phyloP scores from a whole-genome alignment of 768 basidiomycete species.

The Collybia nuda region DNA sequence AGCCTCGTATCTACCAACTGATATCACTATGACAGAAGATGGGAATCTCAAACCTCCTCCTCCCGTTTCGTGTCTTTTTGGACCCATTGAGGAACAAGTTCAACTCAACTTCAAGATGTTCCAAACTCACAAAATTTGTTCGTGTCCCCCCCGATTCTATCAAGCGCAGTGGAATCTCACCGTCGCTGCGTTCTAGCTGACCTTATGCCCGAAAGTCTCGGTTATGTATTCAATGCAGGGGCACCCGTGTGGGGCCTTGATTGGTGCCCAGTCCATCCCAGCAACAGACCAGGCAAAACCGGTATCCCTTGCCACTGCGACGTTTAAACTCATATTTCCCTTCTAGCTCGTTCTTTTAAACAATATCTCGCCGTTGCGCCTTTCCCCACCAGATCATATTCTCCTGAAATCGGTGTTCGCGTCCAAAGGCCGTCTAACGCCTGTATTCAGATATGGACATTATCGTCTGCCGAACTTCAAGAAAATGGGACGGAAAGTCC shows the following conservation, averaged over 20 bases:
- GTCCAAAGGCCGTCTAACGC: slow-evolving; percentile 53
- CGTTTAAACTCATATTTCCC: background rate
- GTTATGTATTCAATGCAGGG: slow-evolving; percentile 82
- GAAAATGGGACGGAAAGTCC: background rate
- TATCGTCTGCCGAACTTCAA: slow-evolving; percentile 21
- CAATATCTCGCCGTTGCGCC: slow-evolving; percentile 88
- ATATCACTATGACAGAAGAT: slow-evolving; percentile 47
- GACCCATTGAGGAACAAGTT: slow-evolving; percentile 57
- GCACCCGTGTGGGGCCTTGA: slow-evolving; percentile 90
- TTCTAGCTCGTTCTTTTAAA: slow-evolving; percentile 49
- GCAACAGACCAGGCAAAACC: slow-evolving; percentile 52
- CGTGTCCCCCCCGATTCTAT: background rate
- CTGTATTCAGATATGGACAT: slow-evolving; percentile 88
- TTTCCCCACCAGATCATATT: slow-evolving; percentile 62
- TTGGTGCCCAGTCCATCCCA: slow-evolving; percentile 83
- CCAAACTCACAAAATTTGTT: slow-evolving; percentile 58
- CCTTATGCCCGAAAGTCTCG: slow-evolving; percentile 54
- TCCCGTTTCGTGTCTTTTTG: slow-evolving; percentile 61
- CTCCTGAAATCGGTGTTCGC: slow-evolving; percentile 66
- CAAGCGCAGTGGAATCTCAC: no score
- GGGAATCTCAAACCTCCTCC: slow-evolving; percentile 52
- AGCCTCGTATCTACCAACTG: slow-evolving; percentile 58
- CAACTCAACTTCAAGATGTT: slow-evolving; percentile 52
- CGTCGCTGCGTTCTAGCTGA: slow-evolving; percentile 45
- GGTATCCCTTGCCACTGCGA: background rate